Base-by-base conservation (phyloP, 2,329 filamentous ascomycete species). In the Hymenoscyphus scutula region DNA sequence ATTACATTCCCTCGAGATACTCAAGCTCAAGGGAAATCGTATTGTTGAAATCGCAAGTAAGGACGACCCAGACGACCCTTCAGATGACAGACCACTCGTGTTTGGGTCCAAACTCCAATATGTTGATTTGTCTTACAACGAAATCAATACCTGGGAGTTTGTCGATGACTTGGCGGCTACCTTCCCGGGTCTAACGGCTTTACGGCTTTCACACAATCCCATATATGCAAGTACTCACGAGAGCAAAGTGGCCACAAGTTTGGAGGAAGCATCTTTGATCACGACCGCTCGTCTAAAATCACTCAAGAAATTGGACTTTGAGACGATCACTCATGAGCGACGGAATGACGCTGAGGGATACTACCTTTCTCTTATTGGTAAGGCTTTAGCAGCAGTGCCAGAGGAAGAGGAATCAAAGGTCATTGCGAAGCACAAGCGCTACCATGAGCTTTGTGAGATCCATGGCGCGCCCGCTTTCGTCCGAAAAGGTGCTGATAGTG, bases 281-380 rank as follows among this genome's bases (percentile, higher is more conserved):
- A 91, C 91, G 0, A 80, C 96, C 29, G 91, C 89, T 30, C 89
- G 92, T 2, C 79, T 97, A 1, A 82, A 84, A 1, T 78, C 79
- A 1, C 82, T 98, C 10, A 82, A 82, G 59, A 81, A 80, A 0
- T 82, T 97, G 32, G 95, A 95, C 73, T 92, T 90, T 74, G 87
- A 87, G 65, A 78, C 79, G 17, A 87, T 98, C 68, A 87, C 87
- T 0, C 69, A 80, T 1, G 85, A 88, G 51, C 93, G 98, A 74
- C 86, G 94, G 19, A 82, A 86, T 60, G 95, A 98, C 71, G 92
- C 92, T 4, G 95, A 98, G 70, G 88, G 94, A 71, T 99, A 96
- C 75, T 99, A 99, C 74, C 84, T 98, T 11, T 91, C 89, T 0
- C 84, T 90, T 60, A 95, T 97, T 62, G 90, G 84, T 11, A 87